Evolutionary conservation across 2,329 filamentous ascomycete species (phyloP).

Genomic region (Grosmannia huntii): DNA sequence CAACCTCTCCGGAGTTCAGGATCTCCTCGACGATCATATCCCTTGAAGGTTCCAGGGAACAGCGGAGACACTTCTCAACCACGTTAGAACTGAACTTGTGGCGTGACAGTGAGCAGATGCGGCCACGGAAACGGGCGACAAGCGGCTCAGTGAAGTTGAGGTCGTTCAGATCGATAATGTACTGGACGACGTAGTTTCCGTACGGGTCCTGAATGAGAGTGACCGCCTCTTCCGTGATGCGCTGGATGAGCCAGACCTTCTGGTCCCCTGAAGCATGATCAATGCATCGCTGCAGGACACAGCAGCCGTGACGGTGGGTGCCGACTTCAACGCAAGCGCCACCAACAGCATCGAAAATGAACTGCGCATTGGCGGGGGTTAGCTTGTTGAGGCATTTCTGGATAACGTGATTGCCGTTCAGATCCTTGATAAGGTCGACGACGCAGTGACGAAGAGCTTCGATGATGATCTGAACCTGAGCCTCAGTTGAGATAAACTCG

Average conservation of each 20-base stretch:
- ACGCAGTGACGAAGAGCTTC: conserved; percentile 71
- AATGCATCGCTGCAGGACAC: conserved; percentile 94
- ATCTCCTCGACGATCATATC: conserved; percentile 80
- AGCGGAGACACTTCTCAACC: conserved; percentile 90
- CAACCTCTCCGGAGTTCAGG: conserved; percentile 59
- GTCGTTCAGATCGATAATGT: conserved; percentile 91
- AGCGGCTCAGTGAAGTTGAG: conserved; percentile 78
- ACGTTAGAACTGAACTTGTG: conserved; percentile 99
- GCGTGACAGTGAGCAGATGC: conserved; percentile 62
- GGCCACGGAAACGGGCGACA: conserved; percentile 64
- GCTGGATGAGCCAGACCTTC: conserved; percentile 71
- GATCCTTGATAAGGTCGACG: conserved; percentile 87
- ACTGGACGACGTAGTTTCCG: conserved; percentile 97
- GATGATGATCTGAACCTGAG: conserved; percentile 81
- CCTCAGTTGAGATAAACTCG: conserved; percentile 76
- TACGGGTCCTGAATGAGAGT: conserved; percentile 91
- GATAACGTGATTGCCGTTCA: conserved; percentile 98
- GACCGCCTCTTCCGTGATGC: conserved; percentile 83
- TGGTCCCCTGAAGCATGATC: conserved; percentile 88
- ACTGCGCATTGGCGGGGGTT: conserved; percentile 69
- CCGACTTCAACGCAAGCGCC: conserved; percentile 78
- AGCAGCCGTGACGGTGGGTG: conserved; percentile 95
- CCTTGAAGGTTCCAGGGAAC: conserved; percentile 60
- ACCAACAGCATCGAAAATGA: conserved; percentile 94
- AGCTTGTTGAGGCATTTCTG: conserved; percentile 98